These are phyloP conservation scores for Phlegmacium glaucopus DNA, from an alignment of 768 basidiomycete species.

Conservation along the genomic window DNA sequence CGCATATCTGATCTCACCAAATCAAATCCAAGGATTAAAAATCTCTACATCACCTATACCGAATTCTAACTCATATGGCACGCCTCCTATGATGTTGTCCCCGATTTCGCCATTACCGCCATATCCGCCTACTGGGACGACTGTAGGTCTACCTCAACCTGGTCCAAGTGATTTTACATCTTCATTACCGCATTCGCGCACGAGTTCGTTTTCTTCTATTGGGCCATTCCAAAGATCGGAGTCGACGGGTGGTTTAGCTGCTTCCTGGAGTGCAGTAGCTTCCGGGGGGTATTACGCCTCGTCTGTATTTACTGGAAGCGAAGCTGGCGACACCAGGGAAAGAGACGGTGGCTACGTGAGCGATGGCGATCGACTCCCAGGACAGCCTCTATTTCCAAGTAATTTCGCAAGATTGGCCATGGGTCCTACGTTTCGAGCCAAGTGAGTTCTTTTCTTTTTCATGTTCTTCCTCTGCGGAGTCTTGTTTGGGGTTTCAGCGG, in stretches of 20 bases:
- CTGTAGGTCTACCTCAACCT: slow-evolving; percentile 3
- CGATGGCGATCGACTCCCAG: slow-evolving; percentile 59
- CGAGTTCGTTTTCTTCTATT: slow-evolving; percentile 23
- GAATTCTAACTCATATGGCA: slow-evolving; percentile 15
- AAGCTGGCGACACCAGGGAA: slow-evolving; percentile 21
- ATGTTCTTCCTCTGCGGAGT: not conserved
- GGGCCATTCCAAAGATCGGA: slow-evolving; percentile 35
- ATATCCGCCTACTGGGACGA: slow-evolving; percentile 11
- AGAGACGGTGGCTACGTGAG: slow-evolving; percentile 20
- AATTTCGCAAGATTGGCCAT: slow-evolving; percentile 40
- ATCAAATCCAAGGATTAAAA: slow-evolving; percentile 55
- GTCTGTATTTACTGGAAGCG: slow-evolving; percentile 19
- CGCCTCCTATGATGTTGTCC: slow-evolving; percentile 21
- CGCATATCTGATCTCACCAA: slow-evolving; percentile 26
- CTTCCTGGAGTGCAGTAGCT: slow-evolving; percentile 19
- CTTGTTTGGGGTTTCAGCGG: not conserved
- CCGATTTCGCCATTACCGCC: slow-evolving; percentile 26
- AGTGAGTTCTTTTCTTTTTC: slow-evolving; percentile 7
- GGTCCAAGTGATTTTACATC: slow-evolving; percentile 9
- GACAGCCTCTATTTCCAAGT: slow-evolving; percentile 78
- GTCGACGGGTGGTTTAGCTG: slow-evolving; percentile 21
- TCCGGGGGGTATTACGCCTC: slow-evolving; percentile 15
- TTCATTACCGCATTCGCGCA: slow-evolving; percentile 17
- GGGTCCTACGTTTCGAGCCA: slow-evolving; percentile 17
- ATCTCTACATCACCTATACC: slow-evolving; percentile 45